phyloP scores from a whole-genome alignment of 805 yeast species.

The Kluyveromyces nonfermentans region DNA sequence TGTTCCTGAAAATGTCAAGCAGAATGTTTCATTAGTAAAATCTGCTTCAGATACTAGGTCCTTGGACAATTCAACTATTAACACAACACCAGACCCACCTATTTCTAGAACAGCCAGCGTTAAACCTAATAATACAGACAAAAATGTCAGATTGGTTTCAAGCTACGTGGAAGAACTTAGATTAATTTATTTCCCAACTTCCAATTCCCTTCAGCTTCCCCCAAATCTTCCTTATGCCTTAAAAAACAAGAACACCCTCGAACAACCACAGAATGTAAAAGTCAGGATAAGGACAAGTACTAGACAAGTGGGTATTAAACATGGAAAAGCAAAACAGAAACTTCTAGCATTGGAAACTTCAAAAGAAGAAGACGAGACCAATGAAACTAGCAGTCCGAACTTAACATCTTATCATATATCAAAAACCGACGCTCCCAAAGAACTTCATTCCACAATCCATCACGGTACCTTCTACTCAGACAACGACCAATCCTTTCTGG shows the following conservation, averaged over 20 bases:
- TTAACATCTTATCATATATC: slow-evolving; percentile 4
- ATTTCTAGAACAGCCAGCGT: neutral
- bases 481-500: slow-evolving; percentile 19
- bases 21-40: neutral
- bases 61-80: neutral
- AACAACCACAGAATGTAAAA: slow-evolving; percentile 26
- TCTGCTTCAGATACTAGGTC: neutral
- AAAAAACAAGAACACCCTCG: slow-evolving; percentile 25
- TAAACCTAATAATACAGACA: slow-evolving; percentile 13
- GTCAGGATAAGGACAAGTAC: slow-evolving; percentile 29
- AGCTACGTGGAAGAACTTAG: slow-evolving; percentile 28
- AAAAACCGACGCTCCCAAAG: slow-evolving; percentile 25
- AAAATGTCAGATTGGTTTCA: slow-evolving; percentile 22
- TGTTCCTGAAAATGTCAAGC: neutral
- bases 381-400: slow-evolving; percentile 2
- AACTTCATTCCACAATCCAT: slow-evolving; percentile 24
- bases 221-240: slow-evolving; percentile 27
- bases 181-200: slow-evolving; percentile 24
- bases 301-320: slow-evolving; percentile 30
- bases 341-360: slow-evolving; percentile 27
- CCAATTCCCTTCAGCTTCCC: slow-evolving; percentile 29
- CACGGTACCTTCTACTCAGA: slow-evolving; percentile 8
- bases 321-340: slow-evolving; percentile 29
- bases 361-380: slow-evolving; percentile 16
- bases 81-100: neutral